phyloP scores from a whole-genome alignment of 257 asterid species.

The Marsdenia floribunda region DNA sequence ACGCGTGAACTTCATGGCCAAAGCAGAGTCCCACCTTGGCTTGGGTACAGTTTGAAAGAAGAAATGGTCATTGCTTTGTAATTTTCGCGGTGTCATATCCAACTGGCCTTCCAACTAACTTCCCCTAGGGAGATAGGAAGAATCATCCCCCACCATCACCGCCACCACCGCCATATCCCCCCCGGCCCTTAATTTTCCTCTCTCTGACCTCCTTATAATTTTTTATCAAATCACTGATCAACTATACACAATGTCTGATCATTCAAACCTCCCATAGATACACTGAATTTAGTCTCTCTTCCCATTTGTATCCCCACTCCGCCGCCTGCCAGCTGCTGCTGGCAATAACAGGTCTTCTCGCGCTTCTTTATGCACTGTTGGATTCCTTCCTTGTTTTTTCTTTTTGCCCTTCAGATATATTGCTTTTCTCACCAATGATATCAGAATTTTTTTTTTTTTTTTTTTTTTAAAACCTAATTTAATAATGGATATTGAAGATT shows the following conservation, averaged over 20 bases:
- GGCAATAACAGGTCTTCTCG: not conserved
- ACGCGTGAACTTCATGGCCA: constrained; percentile 20
- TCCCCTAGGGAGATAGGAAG: not conserved
- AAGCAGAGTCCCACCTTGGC: not conserved
- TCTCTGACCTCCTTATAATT: not conserved
- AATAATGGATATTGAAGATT: not conserved
- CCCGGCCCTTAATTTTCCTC: not conserved
- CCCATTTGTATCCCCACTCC: not conserved
- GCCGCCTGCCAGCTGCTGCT: too few species aligned
- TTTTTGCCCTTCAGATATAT: too few species aligned
- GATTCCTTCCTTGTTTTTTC: not conserved
- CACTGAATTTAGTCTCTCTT: not conserved
- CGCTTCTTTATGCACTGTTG: not conserved
- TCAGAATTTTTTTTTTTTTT: too few species aligned
- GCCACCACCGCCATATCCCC: not conserved
- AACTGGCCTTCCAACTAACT: constrained; percentile 2
- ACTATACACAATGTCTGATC: not conserved
- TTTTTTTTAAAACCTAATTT: too few species aligned
- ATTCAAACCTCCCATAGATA: not conserved
- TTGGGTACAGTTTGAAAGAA: constrained; percentile 4
- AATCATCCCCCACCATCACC: not conserved
- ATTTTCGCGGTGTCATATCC: not conserved
- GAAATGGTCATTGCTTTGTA: not conserved
- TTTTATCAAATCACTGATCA: not conserved
- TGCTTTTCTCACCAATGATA: too few species aligned